Conservation (phyloP, 2,329 filamentous ascomycete species). For the Microdochium bolleyi region DNA sequence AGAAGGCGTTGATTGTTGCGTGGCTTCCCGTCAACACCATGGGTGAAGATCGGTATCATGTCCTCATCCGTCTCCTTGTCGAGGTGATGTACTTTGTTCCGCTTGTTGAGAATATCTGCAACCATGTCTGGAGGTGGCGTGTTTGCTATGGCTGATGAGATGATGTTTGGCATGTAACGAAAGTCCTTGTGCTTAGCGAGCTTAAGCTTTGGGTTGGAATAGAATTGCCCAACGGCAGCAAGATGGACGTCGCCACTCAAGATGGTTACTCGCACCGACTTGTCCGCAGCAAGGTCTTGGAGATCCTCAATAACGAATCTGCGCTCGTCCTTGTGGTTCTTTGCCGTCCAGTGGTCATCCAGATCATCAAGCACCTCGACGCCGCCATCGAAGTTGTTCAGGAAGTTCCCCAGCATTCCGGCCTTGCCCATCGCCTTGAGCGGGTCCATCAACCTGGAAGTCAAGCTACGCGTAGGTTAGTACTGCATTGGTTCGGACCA, state of each 20-base stretch:
- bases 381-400: slow-evolving; percentile 87
- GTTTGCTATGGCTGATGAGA: slow-evolving; percentile 92
- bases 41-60: slow-evolving; percentile 89
- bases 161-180: slow-evolving; percentile 92
- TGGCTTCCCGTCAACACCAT: slow-evolving; percentile 81
- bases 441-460: slow-evolving; percentile 78
- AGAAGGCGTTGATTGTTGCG: slow-evolving; percentile 88
- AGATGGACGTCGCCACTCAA: slow-evolving; percentile 92
- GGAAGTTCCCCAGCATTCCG: slow-evolving; percentile 69
- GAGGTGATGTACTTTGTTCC: slow-evolving; percentile 73
- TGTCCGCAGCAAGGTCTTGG: slow-evolving; percentile 87
- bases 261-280: slow-evolving; percentile 85
- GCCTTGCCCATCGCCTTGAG: slow-evolving; percentile 81
- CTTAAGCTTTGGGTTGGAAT: slow-evolving; percentile 74
- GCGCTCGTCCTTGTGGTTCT: slow-evolving; percentile 86
- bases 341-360: slow-evolving; percentile 96
- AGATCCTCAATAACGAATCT: slow-evolving; percentile 82
- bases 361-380: slow-evolving; percentile 88
- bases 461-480: slow-evolving; percentile 50
- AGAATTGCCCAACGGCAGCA: slow-evolving; percentile 88
- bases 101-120: slow-evolving; percentile 86
- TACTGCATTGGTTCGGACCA: slow-evolving; percentile 1
- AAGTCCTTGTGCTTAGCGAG: slow-evolving; percentile 86
- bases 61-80: slow-evolving; percentile 79
- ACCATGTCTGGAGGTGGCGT: slow-evolving; percentile 80